Evolutionary conservation across 2,329 filamentous ascomycete species (phyloP), one percentile per base, ranked within the genome.

Genomic region (Exophiala dermatitidis): DNA sequence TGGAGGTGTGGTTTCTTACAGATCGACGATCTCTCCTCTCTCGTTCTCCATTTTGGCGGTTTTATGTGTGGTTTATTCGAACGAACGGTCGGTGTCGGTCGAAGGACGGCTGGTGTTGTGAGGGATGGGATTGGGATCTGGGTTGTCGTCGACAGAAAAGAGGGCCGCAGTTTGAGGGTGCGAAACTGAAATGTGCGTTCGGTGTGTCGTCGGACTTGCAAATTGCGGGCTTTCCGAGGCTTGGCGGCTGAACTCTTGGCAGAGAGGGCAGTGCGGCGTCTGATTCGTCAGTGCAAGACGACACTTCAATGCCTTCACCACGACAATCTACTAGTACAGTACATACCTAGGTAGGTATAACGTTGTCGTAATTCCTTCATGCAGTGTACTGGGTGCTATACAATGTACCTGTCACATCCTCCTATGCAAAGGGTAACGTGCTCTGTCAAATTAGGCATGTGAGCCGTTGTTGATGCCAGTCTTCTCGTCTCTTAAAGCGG

Each of bases 1-100:
- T 8, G 33, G 33, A 4, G 44, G 29, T 7, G 34, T 34, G 44
- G 31, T 36, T 50, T 28, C 61, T 77, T 85, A 95, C 89, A 95
- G 90, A 81, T 97, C 91, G 77, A 97, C 93, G 80, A 96, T 90
- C 79, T 97, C 90, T 81, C 91, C 91, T 80, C 90, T 90, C 82
- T 97, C 93, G 90, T 98, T 98, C 84, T 98, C 93, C 93, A 97
- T 98, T 78, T 82, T 90, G 72, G 67, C 70, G 19, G 19, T 19
- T 19, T 19, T 36, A 37, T 7, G 30, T 49, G 46, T 31, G 46
- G 10, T 26, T 8, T 32, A 19, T 46, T 6, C 12, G 47, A 12
- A 10, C 42, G 46, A 12, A 41, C 30, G 28, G 29, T 38, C 5
- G 46, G 19, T 9, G n/a, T 41, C 8, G 33, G 46, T 41, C 9